Conservation (phyloP, 768 basidiomycete species). For the Boletales sp. region DNA sequence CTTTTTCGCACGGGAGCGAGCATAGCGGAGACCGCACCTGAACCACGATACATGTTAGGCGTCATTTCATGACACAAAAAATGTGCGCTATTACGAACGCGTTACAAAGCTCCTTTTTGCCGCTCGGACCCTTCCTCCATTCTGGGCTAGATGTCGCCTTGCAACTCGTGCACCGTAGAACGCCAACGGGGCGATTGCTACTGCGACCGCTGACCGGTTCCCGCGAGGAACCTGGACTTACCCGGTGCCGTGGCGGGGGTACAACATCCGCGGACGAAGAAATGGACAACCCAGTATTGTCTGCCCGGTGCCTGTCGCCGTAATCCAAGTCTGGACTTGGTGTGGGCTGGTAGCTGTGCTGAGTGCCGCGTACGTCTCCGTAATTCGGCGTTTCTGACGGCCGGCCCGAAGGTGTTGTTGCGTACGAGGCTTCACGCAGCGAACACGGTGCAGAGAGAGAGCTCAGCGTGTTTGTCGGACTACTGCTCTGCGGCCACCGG, state of each 20-base stretch:
- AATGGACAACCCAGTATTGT: constrained; percentile 25
- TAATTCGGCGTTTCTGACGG: constrained; percentile 34
- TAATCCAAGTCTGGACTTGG: constrained; percentile 39
- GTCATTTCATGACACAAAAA: constrained; percentile 10
- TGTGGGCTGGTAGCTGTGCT: constrained; percentile 38
- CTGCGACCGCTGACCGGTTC: constrained; percentile 42
- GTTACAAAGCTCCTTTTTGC: constrained; percentile 90
- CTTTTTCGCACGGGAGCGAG: constrained; percentile 85
- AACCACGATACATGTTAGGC: constrained; percentile 21
- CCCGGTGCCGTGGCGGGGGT: constrained; percentile 54
- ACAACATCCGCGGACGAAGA: constrained; percentile 44
- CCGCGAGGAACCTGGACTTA: constrained; percentile 49
- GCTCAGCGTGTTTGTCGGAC: constrained; percentile 26
- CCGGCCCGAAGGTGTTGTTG: constrained; percentile 33
- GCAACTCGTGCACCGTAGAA: constrained; percentile 75
- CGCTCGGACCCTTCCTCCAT: constrained; percentile 89
- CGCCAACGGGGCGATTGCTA: constrained; percentile 67
- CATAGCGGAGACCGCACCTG: constrained; percentile 83
- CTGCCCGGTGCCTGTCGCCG: constrained; percentile 32
- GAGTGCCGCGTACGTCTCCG: constrained; percentile 24
- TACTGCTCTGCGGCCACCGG: constrained; percentile 26
- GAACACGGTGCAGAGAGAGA: constrained; percentile 25
- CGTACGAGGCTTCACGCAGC: constrained; percentile 29
- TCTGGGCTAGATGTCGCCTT: constrained; percentile 81
- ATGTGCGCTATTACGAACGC: constrained; percentile 56